Base-by-base conservation (phyloP, 75 land plant species). In the Selaginella moellendorffii region DNA sequence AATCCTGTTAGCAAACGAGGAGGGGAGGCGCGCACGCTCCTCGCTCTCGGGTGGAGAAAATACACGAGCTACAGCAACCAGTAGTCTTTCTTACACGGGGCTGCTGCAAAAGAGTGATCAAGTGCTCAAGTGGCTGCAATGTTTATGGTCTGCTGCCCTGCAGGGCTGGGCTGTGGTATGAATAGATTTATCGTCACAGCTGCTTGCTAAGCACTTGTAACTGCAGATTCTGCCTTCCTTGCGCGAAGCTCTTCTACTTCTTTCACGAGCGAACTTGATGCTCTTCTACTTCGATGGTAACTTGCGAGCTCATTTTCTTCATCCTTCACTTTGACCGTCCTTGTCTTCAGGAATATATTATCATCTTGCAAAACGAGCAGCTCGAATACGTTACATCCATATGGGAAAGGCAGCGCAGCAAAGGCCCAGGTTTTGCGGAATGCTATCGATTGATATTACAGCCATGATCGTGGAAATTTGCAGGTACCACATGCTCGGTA, bases 211-310 rank as follows among this genome's bases (percentile, higher is more conserved):
- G 5, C 42, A 64, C 54, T 30, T 31, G 31, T 20, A 30, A 25
- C n/a, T 19, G 0, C 65, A 93, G 99, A 63, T 90, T 24, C 78
- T 90, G 63, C 99, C 99, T 42, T 66, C 73, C 29, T 81, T 83
- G 58, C 84, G 81, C 60, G 91, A 86, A 27, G 63, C 79, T 51
- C 71, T 85, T 30, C 80, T 80, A 56, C 69, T 86, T 61, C 76
- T 78, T 56, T 67, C 89, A 17, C 87, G 97, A 9, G 70, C 88
- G 21, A 91, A 95, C 68, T 79, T 95, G 63, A 95, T 95, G 99
- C 79, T 95, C 60, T 95, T 95, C 63, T 95, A 95, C 68, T 95
- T 95, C 76, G 99, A 95, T 82, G 99, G 99, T 95, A 28, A 31
- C 19, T 64, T 64, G 28, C 52, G 10, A 27, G 9, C 14, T 0